These are phyloP conservation scores for Tricholoma hemisulphureum DNA, from an alignment of 768 basidiomycete genomes.

Conservation along the genomic window DNA sequence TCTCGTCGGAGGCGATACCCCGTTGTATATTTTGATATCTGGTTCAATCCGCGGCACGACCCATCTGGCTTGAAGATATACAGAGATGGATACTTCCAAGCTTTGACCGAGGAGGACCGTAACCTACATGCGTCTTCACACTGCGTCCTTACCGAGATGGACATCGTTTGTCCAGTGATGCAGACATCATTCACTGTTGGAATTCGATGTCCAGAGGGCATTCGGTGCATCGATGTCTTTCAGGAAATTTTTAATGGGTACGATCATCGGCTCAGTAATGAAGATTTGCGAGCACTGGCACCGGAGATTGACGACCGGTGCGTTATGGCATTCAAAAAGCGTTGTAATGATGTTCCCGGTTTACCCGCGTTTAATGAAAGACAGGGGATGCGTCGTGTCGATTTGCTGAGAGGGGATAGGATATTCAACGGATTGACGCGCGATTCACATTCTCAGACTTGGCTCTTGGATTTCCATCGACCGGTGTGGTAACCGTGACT, in stretches of 20 bases:
- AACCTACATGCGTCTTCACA: conserved; percentile 44
- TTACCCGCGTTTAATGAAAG: conserved; percentile 40
- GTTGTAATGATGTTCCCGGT: conserved; percentile 44
- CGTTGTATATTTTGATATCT: conserved; percentile 11
- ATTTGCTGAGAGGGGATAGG: conserved; percentile 50
- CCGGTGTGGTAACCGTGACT: background rate
- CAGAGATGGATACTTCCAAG: background rate
- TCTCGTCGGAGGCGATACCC: conserved; percentile 2
- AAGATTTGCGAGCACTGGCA: conserved; percentile 36
- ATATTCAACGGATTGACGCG: conserved; percentile 53
- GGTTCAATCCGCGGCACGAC: conserved; percentile 10
- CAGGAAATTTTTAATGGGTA: conserved; percentile 53
- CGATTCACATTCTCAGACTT: conserved; percentile 26
- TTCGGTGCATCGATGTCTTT: conserved; percentile 60
- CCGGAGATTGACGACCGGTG: conserved; percentile 34
- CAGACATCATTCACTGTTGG: conserved; percentile 37
- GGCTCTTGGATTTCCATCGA: conserved; percentile 28
- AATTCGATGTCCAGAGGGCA: conserved; percentile 41
- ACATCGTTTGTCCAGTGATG: conserved; percentile 42
- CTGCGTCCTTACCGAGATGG: conserved; percentile 46
- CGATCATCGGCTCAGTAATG: conserved; percentile 40
- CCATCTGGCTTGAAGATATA: conserved; percentile 1
- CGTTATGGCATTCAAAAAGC: conserved; percentile 42
- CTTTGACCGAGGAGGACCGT: conserved; percentile 37
- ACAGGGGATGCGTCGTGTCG: conserved; percentile 55